Percentiles rank a stretch among this genome's conserved stretches.
phyloP scores from a whole-genome alignment of 129 eudicot genomes.

The Centaurea solstitialis region DNA sequence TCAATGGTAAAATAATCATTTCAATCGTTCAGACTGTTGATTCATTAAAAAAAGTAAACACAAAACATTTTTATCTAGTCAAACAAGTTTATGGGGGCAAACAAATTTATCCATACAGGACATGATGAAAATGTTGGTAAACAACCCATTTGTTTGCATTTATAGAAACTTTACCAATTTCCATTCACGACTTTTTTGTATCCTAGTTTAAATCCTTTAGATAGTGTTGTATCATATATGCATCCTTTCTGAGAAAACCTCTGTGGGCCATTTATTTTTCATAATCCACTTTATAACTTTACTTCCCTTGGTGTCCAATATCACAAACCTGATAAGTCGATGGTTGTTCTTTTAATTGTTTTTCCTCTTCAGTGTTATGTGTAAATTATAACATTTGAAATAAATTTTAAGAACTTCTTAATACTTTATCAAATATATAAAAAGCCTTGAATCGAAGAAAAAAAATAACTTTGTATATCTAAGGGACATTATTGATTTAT shows the following conservation, averaged over 20 bases:
- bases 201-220: background rate
- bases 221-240: background rate
- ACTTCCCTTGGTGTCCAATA: background rate
- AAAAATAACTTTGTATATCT: background rate
- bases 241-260: background rate
- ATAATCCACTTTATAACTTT: background rate
- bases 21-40: too few relatives aligned
- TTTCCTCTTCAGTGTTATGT: too few relatives aligned
- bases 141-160: too few relatives aligned
- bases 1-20: too few relatives aligned
- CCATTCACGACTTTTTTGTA: background rate
- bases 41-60: too few relatives aligned
- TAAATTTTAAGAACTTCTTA: background rate
- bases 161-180: too few relatives aligned
- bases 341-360: too few relatives aligned
- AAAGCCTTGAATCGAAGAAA: background rate
- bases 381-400: too few relatives aligned
- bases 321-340: background rate
- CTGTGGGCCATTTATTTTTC: background rate
- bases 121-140: too few relatives aligned
- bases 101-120: too few relatives aligned
- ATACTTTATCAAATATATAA: background rate
- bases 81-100: too few relatives aligned
- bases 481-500: background rate
- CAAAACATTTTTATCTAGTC: too few relatives aligned